Conservation (phyloP, 805 yeast genomes). For the Henningerozyma blattae region DNA sequence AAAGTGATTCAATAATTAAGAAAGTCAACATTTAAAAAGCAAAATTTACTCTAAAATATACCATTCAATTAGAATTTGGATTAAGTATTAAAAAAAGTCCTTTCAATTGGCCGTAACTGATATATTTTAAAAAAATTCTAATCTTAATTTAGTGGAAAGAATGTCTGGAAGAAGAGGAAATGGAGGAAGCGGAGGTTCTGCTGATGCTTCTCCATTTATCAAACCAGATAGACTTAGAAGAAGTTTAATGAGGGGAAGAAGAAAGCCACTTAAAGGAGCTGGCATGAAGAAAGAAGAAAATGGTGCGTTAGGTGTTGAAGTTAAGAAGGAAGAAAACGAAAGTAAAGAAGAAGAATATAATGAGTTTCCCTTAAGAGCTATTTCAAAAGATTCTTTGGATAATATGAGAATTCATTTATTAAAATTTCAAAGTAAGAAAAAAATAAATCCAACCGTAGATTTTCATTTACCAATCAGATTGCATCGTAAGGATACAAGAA, state of each 20-base stretch:
- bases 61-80: too few species aligned
- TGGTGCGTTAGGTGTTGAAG: slow-evolving; percentile 5
- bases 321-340: slow-evolving; percentile 12
- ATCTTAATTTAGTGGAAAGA: too few species aligned
- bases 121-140: too few species aligned
- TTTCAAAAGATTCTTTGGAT: slow-evolving; percentile 57
- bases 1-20: too few species aligned
- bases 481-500: slow-evolving; percentile 89
- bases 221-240: slow-evolving; percentile 26
- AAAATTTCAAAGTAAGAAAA: slow-evolving; percentile 63
- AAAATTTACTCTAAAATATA: too few species aligned
- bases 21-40: too few species aligned
- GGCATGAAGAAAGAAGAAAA: slow-evolving; percentile 22
- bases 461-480: slow-evolving; percentile 77
- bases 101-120: too few species aligned
- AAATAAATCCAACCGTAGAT: slow-evolving; percentile 57
- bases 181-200: slow-evolving; percentile 7
- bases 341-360: slow-evolving; percentile 19
- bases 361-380: slow-evolving; percentile 47
- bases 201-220: slow-evolving; percentile 24
- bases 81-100: too few species aligned
- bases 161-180: slow-evolving; percentile 1
- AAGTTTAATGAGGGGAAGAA: slow-evolving; percentile 21
- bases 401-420: slow-evolving; percentile 69
- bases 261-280: slow-evolving; percentile 3